phyloP scores from a whole-genome alignment of 306 rosid species.

The Parietaria judaica region DNA sequence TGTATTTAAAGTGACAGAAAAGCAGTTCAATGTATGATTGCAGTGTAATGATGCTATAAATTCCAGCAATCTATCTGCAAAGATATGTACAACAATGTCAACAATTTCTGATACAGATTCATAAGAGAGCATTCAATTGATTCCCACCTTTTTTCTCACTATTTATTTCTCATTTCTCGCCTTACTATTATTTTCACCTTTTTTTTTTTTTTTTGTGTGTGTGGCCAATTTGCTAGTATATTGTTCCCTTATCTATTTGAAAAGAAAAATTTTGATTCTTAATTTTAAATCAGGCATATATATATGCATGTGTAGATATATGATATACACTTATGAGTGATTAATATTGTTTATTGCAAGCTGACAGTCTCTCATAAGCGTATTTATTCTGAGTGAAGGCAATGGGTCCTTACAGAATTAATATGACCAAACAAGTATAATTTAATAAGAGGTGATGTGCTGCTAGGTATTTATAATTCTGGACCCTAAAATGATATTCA shows the following conservation, averaged over 20 bases:
- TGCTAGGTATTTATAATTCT: conserved; percentile 15
- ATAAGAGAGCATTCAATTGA: background rate
- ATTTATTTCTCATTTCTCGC: background rate
- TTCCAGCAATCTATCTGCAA: conserved; percentile 12
- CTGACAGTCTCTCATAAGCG: conserved; percentile 9
- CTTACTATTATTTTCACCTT: background rate
- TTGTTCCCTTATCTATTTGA: background rate
- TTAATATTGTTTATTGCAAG: conserved; percentile 8
- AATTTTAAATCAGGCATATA: background rate
- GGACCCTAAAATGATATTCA: conserved; percentile 3
- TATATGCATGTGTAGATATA: background rate
- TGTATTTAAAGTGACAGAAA: conserved; percentile 11
- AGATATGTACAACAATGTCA: conserved; percentile 8
- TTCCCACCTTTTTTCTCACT: conserved; percentile 5
- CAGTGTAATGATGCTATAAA: conserved; percentile 2
- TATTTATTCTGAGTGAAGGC: conserved; percentile 18
- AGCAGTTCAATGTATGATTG: conserved; percentile 8
- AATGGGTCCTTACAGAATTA: conserved; percentile 17
- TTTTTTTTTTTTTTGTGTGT: background rate
- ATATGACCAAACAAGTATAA: conserved; percentile 2
- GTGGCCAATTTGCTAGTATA: no score
- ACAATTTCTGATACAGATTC: conserved; percentile 8
- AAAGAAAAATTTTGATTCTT: background rate
- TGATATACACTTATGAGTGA: background rate
- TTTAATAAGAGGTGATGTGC: conserved; percentile 9